These are phyloP conservation scores for Epichloe scottii DNA, from an alignment of 2,329 filamentous ascomycete species.

Conservation along the genomic window DNA sequence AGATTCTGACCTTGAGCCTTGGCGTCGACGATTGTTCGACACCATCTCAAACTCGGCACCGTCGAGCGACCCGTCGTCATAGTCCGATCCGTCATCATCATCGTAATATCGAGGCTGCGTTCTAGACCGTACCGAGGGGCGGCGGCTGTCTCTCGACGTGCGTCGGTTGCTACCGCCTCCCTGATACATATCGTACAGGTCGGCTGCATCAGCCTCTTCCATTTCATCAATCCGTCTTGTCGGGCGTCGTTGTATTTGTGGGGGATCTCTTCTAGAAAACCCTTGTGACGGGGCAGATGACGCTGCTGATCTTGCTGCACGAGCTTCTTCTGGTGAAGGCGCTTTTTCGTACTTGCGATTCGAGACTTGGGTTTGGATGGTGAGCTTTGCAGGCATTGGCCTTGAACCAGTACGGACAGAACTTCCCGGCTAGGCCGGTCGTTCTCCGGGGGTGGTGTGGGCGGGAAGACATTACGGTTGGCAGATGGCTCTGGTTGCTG, in stretches of 20 bases:
- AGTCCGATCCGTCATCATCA: slow-evolving; percentile 67
- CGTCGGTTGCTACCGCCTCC: slow-evolving; percentile 27
- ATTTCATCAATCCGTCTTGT: slow-evolving; percentile 32
- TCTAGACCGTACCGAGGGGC: slow-evolving; percentile 17
- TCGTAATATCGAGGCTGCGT: slow-evolving; percentile 55
- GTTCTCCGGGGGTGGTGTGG: slow-evolving; percentile 92
- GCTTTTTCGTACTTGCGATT: slow-evolving; percentile 44
- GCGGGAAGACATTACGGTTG: slow-evolving; percentile 76
- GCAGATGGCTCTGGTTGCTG: slow-evolving; percentile 78
- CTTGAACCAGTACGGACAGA: slow-evolving; percentile 52
- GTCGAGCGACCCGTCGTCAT: slow-evolving; percentile 58
- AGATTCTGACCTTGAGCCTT: slow-evolving; percentile 34
- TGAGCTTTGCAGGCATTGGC: slow-evolving; percentile 49
- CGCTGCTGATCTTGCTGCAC: slow-evolving; percentile 27
- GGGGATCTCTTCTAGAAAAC: slow-evolving; percentile 28
- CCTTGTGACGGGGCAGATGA: slow-evolving; percentile 33
- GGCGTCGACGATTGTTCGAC: slow-evolving; percentile 35
- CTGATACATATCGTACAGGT: slow-evolving; percentile 55
- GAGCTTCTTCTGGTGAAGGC: slow-evolving; percentile 30
- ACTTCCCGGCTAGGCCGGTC: slow-evolving; percentile 51
- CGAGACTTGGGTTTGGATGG: slow-evolving; percentile 43
- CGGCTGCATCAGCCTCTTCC: slow-evolving; percentile 52
- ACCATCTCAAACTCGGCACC: slow-evolving; percentile 74
- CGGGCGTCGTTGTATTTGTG: slow-evolving; percentile 17
- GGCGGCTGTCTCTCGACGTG: slow-evolving; percentile 22